Base-by-base conservation (phyloP, 352 stramenopile genomes). In the Globisporangium canariense region DNA sequence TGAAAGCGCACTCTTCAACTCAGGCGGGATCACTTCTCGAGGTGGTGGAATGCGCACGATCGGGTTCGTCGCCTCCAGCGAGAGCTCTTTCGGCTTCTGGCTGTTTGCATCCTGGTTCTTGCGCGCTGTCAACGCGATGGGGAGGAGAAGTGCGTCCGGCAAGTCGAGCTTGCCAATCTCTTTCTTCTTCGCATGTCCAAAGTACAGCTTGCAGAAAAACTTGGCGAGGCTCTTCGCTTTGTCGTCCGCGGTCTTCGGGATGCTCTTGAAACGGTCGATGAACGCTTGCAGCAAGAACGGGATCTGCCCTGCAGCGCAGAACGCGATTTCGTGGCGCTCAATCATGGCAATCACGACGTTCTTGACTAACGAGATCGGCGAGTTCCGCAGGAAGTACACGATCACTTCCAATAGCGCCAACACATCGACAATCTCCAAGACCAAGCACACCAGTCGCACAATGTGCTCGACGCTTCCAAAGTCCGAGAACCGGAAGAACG, bases 161-260 rank as follows among this genome's bases (percentile, higher is more conserved):
- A 94, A 71, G 54, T 94, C 83, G 4, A 91, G 62, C 61, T 91
- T 92, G 9, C 74, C 83, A 10, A 91, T 90, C 58, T 91, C 81
- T 68, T 89, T 88, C 58, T 89, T 91, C 67, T 92, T 92, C 25
- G 86, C 85, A 56, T 94, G 86, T 3, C 73, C 77, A 56, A 91
- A 91, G 58, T 92, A 94, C 81, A 94, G 83, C 38, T 83, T 88
- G 68, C 83, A 91, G 46, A 94, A 94, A 43, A 92, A 94, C 60
- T 89, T 80, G 14, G 86, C 86, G 30, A 94, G 71, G 36, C 76
- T 89, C 16, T 81, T 80, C 47, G 69, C 61, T 52, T 89, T 92
- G 60, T 94, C 86, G 28, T 94, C 86, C 7, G 86, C 86, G 11
- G 74, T 70, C 41, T 87, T 85, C 7, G 83, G 73, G 25, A 92